A percentile compares a stretch with the other conserved stretches of the same genome.
Evolutionary conservation across 257 asterid genomes (phyloP).

Genomic region (Parsonsia alboflavescens): DNA sequence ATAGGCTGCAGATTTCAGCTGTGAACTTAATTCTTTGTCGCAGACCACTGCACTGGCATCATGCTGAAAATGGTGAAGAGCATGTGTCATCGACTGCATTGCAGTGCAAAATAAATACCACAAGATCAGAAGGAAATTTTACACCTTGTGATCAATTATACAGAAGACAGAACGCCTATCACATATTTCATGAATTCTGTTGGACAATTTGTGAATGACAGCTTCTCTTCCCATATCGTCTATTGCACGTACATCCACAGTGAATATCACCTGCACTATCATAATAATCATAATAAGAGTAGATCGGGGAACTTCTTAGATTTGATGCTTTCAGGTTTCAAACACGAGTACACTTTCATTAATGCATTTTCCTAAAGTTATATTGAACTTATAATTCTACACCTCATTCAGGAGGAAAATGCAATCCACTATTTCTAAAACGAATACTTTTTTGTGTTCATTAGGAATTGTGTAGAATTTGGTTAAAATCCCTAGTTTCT

Average conservation of each 20-base stretch:
- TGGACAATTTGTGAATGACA: slow-evolving; percentile 66
- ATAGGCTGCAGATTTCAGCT: slow-evolving; percentile 65
- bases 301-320: not conserved
- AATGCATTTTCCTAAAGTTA: too few species aligned
- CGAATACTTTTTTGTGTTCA: too few species aligned
- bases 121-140: slow-evolving; percentile 15
- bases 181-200: slow-evolving; percentile 61
- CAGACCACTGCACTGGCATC: slow-evolving; percentile 86
- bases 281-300: slow-evolving; percentile 1
- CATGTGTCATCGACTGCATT: slow-evolving; percentile 10
- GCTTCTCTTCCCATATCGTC: slow-evolving; percentile 91
- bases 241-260: slow-evolving; percentile 87
- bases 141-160: slow-evolving; percentile 75
- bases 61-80: slow-evolving; percentile 48
- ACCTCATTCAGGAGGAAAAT: too few species aligned
- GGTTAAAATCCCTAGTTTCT: too few species aligned
- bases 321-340: too few species aligned
- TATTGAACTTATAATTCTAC: too few species aligned
- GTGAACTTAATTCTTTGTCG: slow-evolving; percentile 58
- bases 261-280: slow-evolving; percentile 66
- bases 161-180: slow-evolving; percentile 76
- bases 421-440: too few species aligned
- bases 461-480: too few species aligned
- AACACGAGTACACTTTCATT: too few species aligned
- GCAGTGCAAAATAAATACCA: not conserved